These are phyloP conservation scores for Triticum urartu DNA, from an alignment of 176 grass and related monocot genomes.

Conservation along the genomic window DNA sequence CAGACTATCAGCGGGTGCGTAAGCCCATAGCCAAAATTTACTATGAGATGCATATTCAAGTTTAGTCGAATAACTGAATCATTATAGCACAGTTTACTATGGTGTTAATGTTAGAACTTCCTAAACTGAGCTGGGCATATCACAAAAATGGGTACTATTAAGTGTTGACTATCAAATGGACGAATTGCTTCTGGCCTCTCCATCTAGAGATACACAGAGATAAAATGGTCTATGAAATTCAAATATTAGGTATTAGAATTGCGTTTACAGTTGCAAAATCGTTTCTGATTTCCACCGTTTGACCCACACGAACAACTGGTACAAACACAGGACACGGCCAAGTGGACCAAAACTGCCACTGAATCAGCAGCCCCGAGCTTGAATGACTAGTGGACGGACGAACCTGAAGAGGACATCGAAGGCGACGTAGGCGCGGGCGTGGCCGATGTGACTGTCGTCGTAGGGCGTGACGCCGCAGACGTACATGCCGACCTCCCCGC, in stretches of 20 bases:
- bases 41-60: neutral
- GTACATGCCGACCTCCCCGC: conserved; percentile 83
- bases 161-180: neutral
- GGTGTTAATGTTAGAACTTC: neutral
- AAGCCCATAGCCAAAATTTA: neutral
- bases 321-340: neutral
- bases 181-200: neutral
- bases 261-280: neutral
- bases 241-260: neutral
- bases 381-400: neutral
- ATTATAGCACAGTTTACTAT: neutral
- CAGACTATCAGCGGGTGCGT: neutral
- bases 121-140: neutral
- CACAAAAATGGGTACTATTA: neutral
- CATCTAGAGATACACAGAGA: neutral
- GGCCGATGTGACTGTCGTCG: conserved; percentile 93
- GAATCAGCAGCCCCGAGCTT: neutral
- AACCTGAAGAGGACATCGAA: conserved; percentile 91
- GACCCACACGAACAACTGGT: neutral
- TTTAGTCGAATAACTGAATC: neutral
- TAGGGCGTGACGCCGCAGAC: conserved; percentile 94
- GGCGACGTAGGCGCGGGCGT: conserved; percentile 87
- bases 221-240: neutral
- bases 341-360: neutral
- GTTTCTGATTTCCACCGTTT: neutral